These are phyloP conservation scores for Xylariaceae sp. DNA, from an alignment of 2,329 filamentous ascomycete genomes.

Conservation along the genomic window DNA sequence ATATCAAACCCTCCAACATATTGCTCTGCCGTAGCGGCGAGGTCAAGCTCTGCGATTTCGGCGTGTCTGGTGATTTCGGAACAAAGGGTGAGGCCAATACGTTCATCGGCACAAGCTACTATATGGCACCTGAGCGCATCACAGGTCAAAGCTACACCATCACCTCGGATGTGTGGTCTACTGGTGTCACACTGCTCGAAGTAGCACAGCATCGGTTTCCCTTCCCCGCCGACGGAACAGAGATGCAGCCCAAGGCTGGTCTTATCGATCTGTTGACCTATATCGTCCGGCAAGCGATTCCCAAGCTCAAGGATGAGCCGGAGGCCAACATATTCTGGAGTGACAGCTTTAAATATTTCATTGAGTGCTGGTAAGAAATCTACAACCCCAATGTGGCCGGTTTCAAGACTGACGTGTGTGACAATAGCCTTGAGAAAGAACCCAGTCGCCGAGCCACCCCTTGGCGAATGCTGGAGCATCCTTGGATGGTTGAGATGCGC, in stretches of 20 bases:
- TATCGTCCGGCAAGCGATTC: slow-evolving; percentile 92
- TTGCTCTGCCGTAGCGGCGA: slow-evolving; percentile 86
- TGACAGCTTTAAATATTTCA: slow-evolving; percentile 98
- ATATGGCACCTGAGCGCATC: slow-evolving; percentile 98
- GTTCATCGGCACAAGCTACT: slow-evolving; percentile 97
- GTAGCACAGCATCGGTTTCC: slow-evolving; percentile 99
- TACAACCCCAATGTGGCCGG: not conserved
- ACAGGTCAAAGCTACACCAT: slow-evolving; percentile 98
- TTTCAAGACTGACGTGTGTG: slow-evolving; percentile 14
- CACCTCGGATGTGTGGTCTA: slow-evolving; percentile 96
- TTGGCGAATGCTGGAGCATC: slow-evolving; percentile 98
- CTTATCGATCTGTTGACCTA: slow-evolving; percentile 95
- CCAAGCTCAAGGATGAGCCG: slow-evolving; percentile 92
- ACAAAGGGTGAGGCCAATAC: slow-evolving; percentile 98
- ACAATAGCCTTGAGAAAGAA: slow-evolving; percentile 83
- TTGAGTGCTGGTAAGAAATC: slow-evolving; percentile 87
- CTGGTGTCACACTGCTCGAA: slow-evolving; percentile 94
- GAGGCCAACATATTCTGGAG: slow-evolving; percentile 89
- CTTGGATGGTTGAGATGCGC: slow-evolving; percentile 97
- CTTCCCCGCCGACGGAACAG: slow-evolving; percentile 93
- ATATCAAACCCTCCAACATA: slow-evolving; percentile 98
- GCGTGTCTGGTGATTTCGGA: slow-evolving; percentile 94
- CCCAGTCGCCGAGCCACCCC: slow-evolving; percentile 81
- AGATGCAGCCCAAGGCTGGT: slow-evolving; percentile 88
- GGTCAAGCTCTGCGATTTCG: slow-evolving; percentile 98